Base-by-base conservation (phyloP, 2,329 filamentous ascomycete genomes). In the Aspergillus tanneri region DNA sequence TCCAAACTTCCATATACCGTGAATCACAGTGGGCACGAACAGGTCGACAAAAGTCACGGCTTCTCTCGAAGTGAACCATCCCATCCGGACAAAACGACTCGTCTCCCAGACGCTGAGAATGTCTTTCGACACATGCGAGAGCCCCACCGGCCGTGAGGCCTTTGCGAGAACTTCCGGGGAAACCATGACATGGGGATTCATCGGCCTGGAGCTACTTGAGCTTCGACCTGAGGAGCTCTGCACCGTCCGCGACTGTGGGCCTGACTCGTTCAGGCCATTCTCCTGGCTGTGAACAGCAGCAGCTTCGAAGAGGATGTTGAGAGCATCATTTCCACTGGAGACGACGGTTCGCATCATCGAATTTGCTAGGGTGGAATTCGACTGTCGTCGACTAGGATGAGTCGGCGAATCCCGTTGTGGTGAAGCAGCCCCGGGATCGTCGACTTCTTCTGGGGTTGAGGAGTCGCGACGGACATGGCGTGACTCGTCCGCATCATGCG, bases 31-130 rank as follows among this genome's bases (percentile, higher is more conserved):
- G 8, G 11, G 14, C 11, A 66, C 70, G 45, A 50, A 75, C 67
- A 78, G 47, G 50, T 81, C 77, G 37, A 81, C 66, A 46, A 79
- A 78, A 1, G 72, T 76, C 1, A 80, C 71, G 8, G 77, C 77
- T 56, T 81, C 78, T 45, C 74, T 70, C 3, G 78, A 76, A 0
- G 76, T 76, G 46, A 81, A 76, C 77, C 77, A 80, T 0, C 77
- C 78, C 75, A 79, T 78, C 48, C 73, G 74, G 14, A 80, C 77
- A 55, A 80, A 81, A 0, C 77, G 72, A 55, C 75, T 77, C 3
- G 69, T 63, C 12, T 75, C 73, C 76, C 76, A 79, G 14, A 73
- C 59, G 42, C 68, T 66, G 25, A 78, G 62, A 8, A 72, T 72
- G 3, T 72, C 67, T 8, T 59, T 58, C 2, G 61, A 53, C 9